phyloP scores from a whole-genome alignment of 768 basidiomycete species.

The Zangia roseola region DNA sequence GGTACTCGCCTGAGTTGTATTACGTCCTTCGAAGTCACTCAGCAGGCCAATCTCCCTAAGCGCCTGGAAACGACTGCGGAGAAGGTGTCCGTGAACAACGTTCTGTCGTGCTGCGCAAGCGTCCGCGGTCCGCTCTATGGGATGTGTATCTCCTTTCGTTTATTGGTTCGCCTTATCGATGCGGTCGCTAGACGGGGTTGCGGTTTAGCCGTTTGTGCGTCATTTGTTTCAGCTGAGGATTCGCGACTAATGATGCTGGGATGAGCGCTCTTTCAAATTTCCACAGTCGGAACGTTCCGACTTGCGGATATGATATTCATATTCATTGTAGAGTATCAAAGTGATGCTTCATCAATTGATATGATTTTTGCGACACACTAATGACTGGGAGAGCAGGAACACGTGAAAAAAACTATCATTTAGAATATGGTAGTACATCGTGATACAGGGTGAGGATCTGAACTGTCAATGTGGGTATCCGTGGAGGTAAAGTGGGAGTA shows the following conservation, averaged over 20 bases:
- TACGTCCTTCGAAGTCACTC: background rate
- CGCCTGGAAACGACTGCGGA: slow-evolving; percentile 4
- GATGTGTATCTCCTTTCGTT: background rate
- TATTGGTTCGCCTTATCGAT: background rate
- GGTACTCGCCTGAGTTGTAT: background rate
- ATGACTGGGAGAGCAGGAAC: too few species aligned
- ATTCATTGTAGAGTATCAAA: too few species aligned
- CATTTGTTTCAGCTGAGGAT: background rate
- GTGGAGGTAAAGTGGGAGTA: background rate
- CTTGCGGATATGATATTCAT: too few species aligned
- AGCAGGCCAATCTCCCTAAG: background rate
- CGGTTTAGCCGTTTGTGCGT: background rate
- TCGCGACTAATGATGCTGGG: too few species aligned
- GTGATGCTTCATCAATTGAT: too few species aligned
- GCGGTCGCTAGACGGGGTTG: background rate
- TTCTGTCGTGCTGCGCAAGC: background rate
- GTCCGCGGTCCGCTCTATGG: too few species aligned
- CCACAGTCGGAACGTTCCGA: background rate
- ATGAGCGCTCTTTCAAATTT: background rate
- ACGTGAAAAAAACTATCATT: background rate
- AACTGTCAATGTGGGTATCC: background rate
- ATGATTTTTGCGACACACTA: too few species aligned
- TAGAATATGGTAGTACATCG: background rate
- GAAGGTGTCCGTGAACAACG: background rate
- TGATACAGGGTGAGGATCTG: background rate